Evolutionary conservation across 768 basidiomycete species (phyloP).

Genomic region (Podaxis sp.): DNA sequence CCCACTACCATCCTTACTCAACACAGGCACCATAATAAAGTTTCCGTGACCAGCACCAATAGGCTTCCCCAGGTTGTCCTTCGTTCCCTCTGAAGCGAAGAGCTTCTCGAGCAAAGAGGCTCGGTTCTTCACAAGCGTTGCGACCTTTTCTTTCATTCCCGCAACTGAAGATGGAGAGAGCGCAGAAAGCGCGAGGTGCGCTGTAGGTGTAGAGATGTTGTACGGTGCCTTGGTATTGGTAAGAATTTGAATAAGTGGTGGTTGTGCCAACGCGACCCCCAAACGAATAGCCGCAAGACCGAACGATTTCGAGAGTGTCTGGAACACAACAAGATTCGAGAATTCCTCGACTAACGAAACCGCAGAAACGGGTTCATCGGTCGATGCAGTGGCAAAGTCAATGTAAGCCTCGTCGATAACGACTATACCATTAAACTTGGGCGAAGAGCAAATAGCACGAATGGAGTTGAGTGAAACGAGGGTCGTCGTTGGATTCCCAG

Average conservation of each 20-base stretch:
- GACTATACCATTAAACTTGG: constrained; percentile 85
- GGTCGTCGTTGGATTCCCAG: constrained; percentile 96
- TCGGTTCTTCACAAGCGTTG: constrained; percentile 60
- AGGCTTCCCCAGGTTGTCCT: constrained; percentile 59
- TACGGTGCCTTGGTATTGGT: constrained; percentile 97
- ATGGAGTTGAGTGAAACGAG: constrained; percentile 72
- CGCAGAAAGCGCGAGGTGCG: constrained; percentile 76
- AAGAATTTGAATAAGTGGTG: constrained; percentile 86
- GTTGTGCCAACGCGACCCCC: constrained; percentile 88
- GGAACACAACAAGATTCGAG: constrained; percentile 90
- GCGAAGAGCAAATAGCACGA: constrained; percentile 70
- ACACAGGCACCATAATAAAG: constrained; percentile 81
- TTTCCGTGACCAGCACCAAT: constrained; percentile 90
- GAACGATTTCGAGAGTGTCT: constrained; percentile 95
- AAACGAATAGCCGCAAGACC: constrained; percentile 93
- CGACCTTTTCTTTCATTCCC: constrained; percentile 65
- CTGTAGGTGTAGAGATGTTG: constrained; percentile 91
- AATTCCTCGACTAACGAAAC: constrained; percentile 74
- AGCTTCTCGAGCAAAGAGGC: constrained; percentile 51
- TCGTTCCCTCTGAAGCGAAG: constrained; percentile 20
- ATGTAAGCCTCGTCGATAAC: constrained; percentile 98
- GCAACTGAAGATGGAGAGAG: constrained; percentile 64
- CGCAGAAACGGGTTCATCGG: constrained; percentile 50
- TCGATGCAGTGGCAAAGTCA: constrained; percentile 69
- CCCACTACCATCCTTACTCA: constrained; percentile 40